These are phyloP conservation scores for Penicillium daleae DNA, from an alignment of 495 filamentous ascomycete species.

Conservation along the genomic window DNA sequence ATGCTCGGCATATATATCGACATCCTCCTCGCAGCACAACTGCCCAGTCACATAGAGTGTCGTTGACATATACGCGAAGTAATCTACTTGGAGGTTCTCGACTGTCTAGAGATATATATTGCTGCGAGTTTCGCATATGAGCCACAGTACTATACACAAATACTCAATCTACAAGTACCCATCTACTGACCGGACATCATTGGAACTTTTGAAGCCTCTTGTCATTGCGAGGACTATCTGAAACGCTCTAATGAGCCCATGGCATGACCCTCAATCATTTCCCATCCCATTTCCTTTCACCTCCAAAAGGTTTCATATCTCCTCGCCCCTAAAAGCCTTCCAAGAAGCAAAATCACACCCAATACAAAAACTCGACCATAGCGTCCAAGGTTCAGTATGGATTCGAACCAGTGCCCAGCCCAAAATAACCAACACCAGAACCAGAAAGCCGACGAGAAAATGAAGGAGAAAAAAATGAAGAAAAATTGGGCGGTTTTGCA, in stretches of 20 bases:
- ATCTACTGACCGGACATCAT: not conserved
- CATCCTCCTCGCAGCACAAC: too few relatives aligned
- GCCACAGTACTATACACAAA: too few relatives aligned
- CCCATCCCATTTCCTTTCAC: not conserved
- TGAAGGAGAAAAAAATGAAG: constrained; percentile 12
- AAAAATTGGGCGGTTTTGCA: constrained; percentile 46
- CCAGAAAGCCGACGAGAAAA: not conserved
- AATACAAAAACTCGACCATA: constrained; percentile 6
- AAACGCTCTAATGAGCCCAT: constrained; percentile 9
- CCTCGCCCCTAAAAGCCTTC: constrained; percentile 2
- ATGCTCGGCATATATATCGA: too few relatives aligned
- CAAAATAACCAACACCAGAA: constrained; percentile 17
- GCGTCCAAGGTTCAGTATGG: not conserved
- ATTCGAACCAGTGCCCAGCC: not conserved
- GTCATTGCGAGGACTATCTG: constrained; percentile 14
- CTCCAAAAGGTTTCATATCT: not conserved
- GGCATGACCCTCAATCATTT: constrained; percentile 13
- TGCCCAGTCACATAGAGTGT: too few relatives aligned
- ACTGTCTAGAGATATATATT: too few relatives aligned
- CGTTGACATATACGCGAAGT: too few relatives aligned
- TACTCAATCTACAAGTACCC: too few relatives aligned
- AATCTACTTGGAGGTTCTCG: too few relatives aligned
- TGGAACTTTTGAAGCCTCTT: constrained; percentile 15
- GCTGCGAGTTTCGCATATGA: too few relatives aligned
- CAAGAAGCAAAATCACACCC: not conserved